phyloP scores from a whole-genome alignment of 1,284 basidiomycete species.

The Stygiomarasmius scandens region DNA sequence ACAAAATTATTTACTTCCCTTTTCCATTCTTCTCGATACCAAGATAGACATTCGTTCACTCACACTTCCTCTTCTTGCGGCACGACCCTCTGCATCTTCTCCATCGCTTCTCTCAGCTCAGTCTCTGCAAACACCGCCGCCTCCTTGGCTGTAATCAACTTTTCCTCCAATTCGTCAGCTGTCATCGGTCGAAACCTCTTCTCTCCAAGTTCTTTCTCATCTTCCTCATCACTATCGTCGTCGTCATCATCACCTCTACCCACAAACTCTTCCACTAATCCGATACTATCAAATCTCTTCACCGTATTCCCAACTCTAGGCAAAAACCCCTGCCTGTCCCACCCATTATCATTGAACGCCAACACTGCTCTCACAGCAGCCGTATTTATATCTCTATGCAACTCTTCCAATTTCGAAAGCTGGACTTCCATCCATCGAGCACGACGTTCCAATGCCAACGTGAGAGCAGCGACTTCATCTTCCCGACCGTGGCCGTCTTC shows the following conservation, averaged over 20 bases:
- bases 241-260: slow-evolving; percentile 8
- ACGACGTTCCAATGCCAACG: slow-evolving; percentile 77
- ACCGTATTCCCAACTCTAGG: slow-evolving; percentile 69
- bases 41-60: background rate
- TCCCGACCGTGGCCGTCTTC: slow-evolving; percentile 67
- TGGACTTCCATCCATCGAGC: slow-evolving; percentile 90
- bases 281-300: slow-evolving; percentile 67
- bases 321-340: slow-evolving; percentile 69
- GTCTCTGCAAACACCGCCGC: slow-evolving; percentile 70
- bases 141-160: slow-evolving; percentile 67
- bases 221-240: background rate
- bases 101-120: slow-evolving; percentile 73
- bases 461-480: slow-evolving; percentile 80
- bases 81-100: slow-evolving; percentile 56
- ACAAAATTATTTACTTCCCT: no score
- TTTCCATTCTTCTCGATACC: background rate
- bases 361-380: slow-evolving; percentile 81
- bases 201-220: background rate
- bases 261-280: slow-evolving; percentile 52
- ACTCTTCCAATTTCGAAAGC: slow-evolving; percentile 79
- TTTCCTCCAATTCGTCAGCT: slow-evolving; percentile 73
- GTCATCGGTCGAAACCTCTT: slow-evolving; percentile 55
- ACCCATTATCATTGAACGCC: slow-evolving; percentile 82
- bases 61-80: slow-evolving; percentile 39
- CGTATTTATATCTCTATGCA: slow-evolving; percentile 84